Percentiles rank a stretch among this genome's conserved stretches.
phyloP scores from a whole-genome alignment of 257 asterid species.

The Nyctanthes arbortristis region DNA sequence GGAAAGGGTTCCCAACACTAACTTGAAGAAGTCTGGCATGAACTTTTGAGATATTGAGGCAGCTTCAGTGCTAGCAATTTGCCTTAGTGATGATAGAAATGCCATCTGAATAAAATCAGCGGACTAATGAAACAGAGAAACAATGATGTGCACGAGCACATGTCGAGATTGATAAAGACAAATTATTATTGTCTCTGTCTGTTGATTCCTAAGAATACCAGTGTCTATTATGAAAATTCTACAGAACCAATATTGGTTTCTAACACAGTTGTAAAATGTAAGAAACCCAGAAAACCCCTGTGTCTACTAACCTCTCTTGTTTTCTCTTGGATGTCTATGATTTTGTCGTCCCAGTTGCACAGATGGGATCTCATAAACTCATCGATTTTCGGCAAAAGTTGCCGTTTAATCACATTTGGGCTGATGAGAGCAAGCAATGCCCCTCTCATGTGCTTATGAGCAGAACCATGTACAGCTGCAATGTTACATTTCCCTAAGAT shows the following conservation, averaged over 20 bases:
- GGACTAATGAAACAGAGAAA: slow-evolving; percentile 30
- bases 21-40: slow-evolving; percentile 86
- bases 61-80: slow-evolving; percentile 82
- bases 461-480: slow-evolving; percentile 70
- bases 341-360: slow-evolving; percentile 57
- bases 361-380: slow-evolving; percentile 64
- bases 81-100: slow-evolving; percentile 72
- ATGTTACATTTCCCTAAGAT: slow-evolving; percentile 77
- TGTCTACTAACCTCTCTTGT: slow-evolving; percentile 66
- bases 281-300: no score
- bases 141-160: no score
- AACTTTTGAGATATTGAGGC: slow-evolving; percentile 56
- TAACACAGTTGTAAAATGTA: no score
- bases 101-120: slow-evolving; percentile 68
- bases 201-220: no score
- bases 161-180: no score
- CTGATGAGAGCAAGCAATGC: no score
- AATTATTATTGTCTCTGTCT: no score
- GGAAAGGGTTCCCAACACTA: slow-evolving; percentile 87
- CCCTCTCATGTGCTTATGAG: no score
- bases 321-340: slow-evolving; percentile 76
- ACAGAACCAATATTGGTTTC: no score
- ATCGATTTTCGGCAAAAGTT: slow-evolving; percentile 68
- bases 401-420: slow-evolving; percentile 67
- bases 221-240: no score